Conservation (phyloP, 208 protist genomes). For the Giardia muris region DNA sequence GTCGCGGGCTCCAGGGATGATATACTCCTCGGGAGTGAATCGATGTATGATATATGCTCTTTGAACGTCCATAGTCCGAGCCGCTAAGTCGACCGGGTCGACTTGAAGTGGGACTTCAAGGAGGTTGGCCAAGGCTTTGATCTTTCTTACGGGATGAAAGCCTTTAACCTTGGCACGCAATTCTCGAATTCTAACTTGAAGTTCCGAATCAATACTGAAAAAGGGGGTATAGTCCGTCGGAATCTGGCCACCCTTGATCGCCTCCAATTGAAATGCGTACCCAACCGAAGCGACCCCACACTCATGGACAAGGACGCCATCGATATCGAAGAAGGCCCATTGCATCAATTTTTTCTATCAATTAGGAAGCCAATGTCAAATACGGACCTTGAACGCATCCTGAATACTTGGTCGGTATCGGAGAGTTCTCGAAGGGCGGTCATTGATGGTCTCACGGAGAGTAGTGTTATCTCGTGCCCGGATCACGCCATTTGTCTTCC, state of each 20-base stretch:
- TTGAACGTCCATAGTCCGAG: background rate
- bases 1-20: background rate
- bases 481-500: too few species aligned
- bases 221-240: background rate
- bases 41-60: background rate
- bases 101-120: background rate
- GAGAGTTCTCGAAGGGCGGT: too few species aligned
- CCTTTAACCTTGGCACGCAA: conserved; percentile 1
- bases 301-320: conserved; percentile 5
- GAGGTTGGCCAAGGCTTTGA: background rate
- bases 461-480: too few species aligned
- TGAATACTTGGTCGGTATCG: too few species aligned
- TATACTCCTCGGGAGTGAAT: background rate
- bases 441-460: too few species aligned
- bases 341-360: background rate
- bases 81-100: background rate
- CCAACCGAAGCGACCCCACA: background rate
- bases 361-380: too few species aligned
- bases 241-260: background rate
- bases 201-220: background rate
- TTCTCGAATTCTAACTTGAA: background rate
- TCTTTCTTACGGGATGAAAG: background rate
- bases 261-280: background rate
- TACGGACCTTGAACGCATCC: too few species aligned
- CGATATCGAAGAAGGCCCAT: conserved; percentile 7